These are phyloP conservation scores for Amaranthus tricolor DNA, from an alignment of 179 eudicot genomes.

Conservation along the genomic window DNA sequence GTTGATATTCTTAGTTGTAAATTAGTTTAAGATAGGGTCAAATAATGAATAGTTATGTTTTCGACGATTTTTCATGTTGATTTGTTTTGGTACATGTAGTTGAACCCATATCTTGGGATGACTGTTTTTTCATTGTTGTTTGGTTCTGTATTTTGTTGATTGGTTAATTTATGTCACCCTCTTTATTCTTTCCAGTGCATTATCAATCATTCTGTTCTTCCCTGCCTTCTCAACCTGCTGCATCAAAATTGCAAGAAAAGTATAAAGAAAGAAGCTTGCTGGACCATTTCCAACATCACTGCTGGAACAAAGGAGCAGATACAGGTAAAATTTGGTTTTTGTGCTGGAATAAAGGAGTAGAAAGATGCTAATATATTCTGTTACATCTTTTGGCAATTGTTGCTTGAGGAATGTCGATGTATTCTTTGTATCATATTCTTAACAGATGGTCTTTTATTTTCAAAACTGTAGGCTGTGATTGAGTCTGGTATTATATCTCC, in stretches of 20 bases:
- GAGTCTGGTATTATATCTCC: conserved; percentile 50
- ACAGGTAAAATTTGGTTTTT: conserved; percentile 31
- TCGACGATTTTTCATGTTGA: too few relatives aligned
- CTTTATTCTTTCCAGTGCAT: conserved; percentile 37
- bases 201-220: conserved; percentile 49
- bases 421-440: too few relatives aligned
- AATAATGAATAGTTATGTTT: too few relatives aligned
- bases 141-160: too few relatives aligned
- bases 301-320: conserved; percentile 70
- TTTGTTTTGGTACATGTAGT: too few relatives aligned
- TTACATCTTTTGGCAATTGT: too few relatives aligned
- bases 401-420: too few relatives aligned
- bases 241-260: conserved; percentile 55
- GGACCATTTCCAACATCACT: conserved; percentile 74
- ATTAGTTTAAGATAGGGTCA: too few relatives aligned
- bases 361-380: background rate
- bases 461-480: conserved; percentile 46
- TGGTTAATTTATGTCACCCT: too few relatives aligned
- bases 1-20: too few relatives aligned
- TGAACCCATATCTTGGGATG: too few relatives aligned
- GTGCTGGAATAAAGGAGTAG: background rate
- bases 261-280: conserved; percentile 75
- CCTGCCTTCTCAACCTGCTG: conserved; percentile 48
- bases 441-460: background rate
- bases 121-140: too few relatives aligned